Percentiles rank a stretch among this genome's conserved stretches.
Conservation (phyloP, 2,329 filamentous ascomycete species). For the Huntiella moniliformis region DNA sequence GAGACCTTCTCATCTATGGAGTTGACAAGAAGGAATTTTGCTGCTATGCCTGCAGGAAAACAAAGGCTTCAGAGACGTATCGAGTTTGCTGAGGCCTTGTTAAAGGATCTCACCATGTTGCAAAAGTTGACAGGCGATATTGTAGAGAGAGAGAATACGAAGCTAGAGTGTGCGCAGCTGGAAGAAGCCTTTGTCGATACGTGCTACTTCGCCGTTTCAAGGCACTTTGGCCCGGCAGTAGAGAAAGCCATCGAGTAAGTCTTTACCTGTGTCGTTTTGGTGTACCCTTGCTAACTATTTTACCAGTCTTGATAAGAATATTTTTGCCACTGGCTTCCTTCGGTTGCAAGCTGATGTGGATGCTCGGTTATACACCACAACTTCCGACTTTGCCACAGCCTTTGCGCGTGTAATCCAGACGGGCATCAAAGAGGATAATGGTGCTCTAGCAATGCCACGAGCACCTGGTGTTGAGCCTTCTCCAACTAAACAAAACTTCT, state of each 20-base stretch:
- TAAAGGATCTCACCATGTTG: constrained; percentile 61
- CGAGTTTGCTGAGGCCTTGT: constrained; percentile 62
- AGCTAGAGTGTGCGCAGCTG: constrained; percentile 57
- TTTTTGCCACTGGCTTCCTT: constrained; percentile 35
- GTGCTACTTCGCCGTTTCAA: constrained; percentile 77
- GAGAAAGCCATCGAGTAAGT: constrained; percentile 68
- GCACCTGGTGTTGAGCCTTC: constrained; percentile 27
- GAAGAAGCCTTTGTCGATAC: constrained; percentile 67
- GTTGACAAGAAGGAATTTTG: constrained; percentile 84
- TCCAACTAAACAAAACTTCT: constrained; percentile 31
- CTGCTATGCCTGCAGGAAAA: constrained; percentile 73
- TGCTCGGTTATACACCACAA: constrained; percentile 37
- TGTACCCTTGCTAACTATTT: constrained; percentile 6
- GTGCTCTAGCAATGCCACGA: constrained; percentile 15
- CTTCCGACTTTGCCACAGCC: constrained; percentile 36
- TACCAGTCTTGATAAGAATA: constrained; percentile 42
- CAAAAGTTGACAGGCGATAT: constrained; percentile 50
- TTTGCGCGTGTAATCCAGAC: constrained; percentile 33
- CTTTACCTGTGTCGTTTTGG: neutral
- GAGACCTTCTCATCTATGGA: constrained; percentile 97
- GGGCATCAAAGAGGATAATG: constrained; percentile 29
- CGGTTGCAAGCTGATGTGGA: constrained; percentile 34
- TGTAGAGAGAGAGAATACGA: constrained; percentile 57
- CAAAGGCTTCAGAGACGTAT: constrained; percentile 63
- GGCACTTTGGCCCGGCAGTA: constrained; percentile 57